Base-by-base conservation (phyloP, 2,329 filamentous ascomycete genomes). In the Scytalidium lignicola region DNA sequence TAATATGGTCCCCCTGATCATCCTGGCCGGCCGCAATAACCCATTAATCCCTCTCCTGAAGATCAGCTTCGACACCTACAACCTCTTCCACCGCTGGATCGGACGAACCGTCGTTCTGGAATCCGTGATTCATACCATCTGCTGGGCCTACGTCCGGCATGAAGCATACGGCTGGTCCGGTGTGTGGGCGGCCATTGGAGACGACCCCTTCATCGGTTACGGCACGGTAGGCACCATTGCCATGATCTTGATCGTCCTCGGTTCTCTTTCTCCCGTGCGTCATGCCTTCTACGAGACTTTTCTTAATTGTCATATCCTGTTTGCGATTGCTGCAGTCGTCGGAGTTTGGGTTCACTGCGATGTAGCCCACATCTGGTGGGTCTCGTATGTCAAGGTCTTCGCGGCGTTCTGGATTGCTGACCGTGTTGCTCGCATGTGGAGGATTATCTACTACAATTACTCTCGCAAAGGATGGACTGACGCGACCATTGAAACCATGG, bases 201-300 rank as follows among this genome's bases (percentile, higher is more conserved):
- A 74, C 47, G 79, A 83, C 57, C 70, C 73, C 12, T 92, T 90
- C 62, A 82, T 89, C 51, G 67, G 70, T 23, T 85, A 71, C 32
- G 86, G 85, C 41, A 76, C 81, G 60, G 70, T 84, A 21, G 84
- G 77, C 42, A 78, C 73, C 2, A 65, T 79, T 44, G 76, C 79
- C 32, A 79, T 96, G 63, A 59, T 80, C 39, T 64, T 87, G 41
- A 74, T 97, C 42, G 62, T 87, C 47, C 61, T 95, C 46, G 73
- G 85, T 22, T 85, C 90, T 9, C 72, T 87, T 47, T 92, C 90
- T 2, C 86, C 90, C 0, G 64, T 99, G 46, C 85, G 93, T 53
- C 92, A 96, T 67, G 90, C 91, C 37, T 96, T 96, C 66, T 99
- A 99, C 72, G 93, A 99, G 71, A 95, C 90, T 1, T 99, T 99